These are phyloP conservation scores for Simplicillium aogashimaense DNA, from an alignment of 2,329 filamentous ascomycete species.

Conservation along the genomic window DNA sequence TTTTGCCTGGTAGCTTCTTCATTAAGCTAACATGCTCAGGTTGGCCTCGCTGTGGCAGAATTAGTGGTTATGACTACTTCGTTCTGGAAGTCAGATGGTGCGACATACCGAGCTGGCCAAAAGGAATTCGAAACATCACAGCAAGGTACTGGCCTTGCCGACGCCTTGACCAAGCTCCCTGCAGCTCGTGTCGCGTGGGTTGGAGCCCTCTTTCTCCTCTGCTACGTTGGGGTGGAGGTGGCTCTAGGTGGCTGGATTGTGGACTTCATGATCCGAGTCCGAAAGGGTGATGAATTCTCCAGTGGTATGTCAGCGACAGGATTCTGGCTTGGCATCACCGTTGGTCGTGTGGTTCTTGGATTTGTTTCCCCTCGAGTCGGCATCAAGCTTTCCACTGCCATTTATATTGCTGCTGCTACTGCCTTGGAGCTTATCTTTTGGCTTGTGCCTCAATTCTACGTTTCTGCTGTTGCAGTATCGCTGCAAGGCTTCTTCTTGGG, in stretches of 20 bases:
- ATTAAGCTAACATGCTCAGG: slow-evolving; percentile 19
- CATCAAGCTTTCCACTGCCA: slow-evolving; percentile 52
- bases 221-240: slow-evolving; percentile 69
- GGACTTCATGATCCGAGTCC: slow-evolving; percentile 70
- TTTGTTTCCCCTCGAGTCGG: slow-evolving; percentile 65
- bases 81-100: slow-evolving; percentile 39
- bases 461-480: slow-evolving; percentile 61
- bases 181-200: slow-evolving; percentile 53
- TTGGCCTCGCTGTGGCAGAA: slow-evolving; percentile 45
- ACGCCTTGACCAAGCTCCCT: slow-evolving; percentile 30
- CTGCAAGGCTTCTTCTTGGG: slow-evolving; percentile 73
- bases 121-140: slow-evolving; percentile 7
- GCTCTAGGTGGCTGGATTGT: slow-evolving; percentile 76
- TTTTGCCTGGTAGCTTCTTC: background rate
- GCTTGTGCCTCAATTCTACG: slow-evolving; percentile 70
- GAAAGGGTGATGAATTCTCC: slow-evolving; percentile 56
- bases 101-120: slow-evolving; percentile 6
- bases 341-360: slow-evolving; percentile 60
- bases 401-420: slow-evolving; percentile 57
- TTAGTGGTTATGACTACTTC: slow-evolving; percentile 33
- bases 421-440: slow-evolving; percentile 65
- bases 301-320: slow-evolving; percentile 68
- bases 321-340: slow-evolving; percentile 72
- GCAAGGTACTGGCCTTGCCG: slow-evolving; percentile 6
- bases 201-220: slow-evolving; percentile 61